These are phyloP conservation scores for Ceratocystis harringtonii DNA, from an alignment of 2,329 filamentous ascomycete genomes.

Conservation along the genomic window DNA sequence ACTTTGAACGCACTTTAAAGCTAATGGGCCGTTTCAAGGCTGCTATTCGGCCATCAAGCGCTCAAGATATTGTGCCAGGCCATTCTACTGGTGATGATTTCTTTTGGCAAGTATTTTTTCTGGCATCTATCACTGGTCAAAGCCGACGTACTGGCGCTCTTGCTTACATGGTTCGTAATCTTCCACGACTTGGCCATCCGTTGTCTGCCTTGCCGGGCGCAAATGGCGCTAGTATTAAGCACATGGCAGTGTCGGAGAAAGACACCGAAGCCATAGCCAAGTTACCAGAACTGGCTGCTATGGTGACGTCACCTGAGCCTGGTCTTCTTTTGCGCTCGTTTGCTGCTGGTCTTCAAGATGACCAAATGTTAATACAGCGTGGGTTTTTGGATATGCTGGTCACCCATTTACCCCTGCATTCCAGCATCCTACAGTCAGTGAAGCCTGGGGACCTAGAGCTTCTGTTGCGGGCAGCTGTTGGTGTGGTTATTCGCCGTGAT, in stretches of 20 bases:
- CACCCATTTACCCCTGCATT: slow-evolving; percentile 73
- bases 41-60: slow-evolving; percentile 38
- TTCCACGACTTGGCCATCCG: slow-evolving; percentile 50
- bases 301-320: slow-evolving; percentile 79
- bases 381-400: slow-evolving; percentile 89
- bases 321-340: slow-evolving; percentile 84
- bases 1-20: slow-evolving; percentile 76
- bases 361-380: slow-evolving; percentile 80
- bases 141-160: slow-evolving; percentile 73
- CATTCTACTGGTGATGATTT: slow-evolving; percentile 60
- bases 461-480: slow-evolving; percentile 66
- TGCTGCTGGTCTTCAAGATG: slow-evolving; percentile 72
- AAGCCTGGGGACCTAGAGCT: slow-evolving; percentile 64
- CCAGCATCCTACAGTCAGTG: slow-evolving; percentile 63
- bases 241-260: slow-evolving; percentile 28
- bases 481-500: slow-evolving; percentile 75
- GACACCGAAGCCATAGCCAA: background rate
- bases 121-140: slow-evolving; percentile 80
- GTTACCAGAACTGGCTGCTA: slow-evolving; percentile 31
- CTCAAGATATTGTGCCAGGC: slow-evolving; percentile 32
- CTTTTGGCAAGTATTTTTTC: slow-evolving; percentile 97
- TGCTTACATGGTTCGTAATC: slow-evolving; percentile 64
- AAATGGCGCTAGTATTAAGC: slow-evolving; percentile 25
- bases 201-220: slow-evolving; percentile 24
- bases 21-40: slow-evolving; percentile 65